Evolutionary conservation across 83 land plant genomes (phyloP), one percentile per base, ranked within the genome.

Genomic region (Diphasiastrum complanatum): DNA sequence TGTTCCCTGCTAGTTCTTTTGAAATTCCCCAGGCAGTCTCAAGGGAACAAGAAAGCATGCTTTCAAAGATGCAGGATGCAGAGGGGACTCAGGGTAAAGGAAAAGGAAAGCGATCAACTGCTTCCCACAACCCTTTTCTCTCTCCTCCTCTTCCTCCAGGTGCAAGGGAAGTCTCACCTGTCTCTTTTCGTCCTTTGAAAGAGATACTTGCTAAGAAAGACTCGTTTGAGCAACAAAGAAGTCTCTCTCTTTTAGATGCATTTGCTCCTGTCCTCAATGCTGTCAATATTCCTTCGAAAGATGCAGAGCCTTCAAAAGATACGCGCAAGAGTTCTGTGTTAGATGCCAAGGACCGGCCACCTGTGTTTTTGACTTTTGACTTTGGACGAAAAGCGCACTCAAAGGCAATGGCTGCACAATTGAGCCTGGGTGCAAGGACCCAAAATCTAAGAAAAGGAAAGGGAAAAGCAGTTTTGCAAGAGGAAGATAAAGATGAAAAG

Each of bases 151-250:
- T 82, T 35, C 73, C 58, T 23, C 43, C 71, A 33, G 83, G 75
- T 22, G 82, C 73, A 40, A 85, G 76, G 45, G 79, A 78, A 25
- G 76, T 89, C 5, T 61, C 81, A n/a, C 56, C 47, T 0, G 50
- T 78, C 20, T 38, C 38, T 49, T 41, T 55, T 24, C n/a, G n/a
- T 41, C 63, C 77, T 14, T 34, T 46, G 24, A 57, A 61, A 50
- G 68, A 51, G 11, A 22, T 51, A 16, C 45, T 23, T 12, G 23
- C 1, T 12, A 24, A 23, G 23, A 50, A 23, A 50, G 38, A 35
- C 1, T 23, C 18, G 0, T 30, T 48, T 25, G 43, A 59, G 2
- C 57, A 24, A 16, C 43, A 31, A 8, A 38, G 23, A 28, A 20
- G 73, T 27, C 78, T 58, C 1, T 64, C 67, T 3, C 11, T 51